Conservation (phyloP, 2,329 filamentous ascomycete species). For the Cladophialophora psammophila region DNA sequence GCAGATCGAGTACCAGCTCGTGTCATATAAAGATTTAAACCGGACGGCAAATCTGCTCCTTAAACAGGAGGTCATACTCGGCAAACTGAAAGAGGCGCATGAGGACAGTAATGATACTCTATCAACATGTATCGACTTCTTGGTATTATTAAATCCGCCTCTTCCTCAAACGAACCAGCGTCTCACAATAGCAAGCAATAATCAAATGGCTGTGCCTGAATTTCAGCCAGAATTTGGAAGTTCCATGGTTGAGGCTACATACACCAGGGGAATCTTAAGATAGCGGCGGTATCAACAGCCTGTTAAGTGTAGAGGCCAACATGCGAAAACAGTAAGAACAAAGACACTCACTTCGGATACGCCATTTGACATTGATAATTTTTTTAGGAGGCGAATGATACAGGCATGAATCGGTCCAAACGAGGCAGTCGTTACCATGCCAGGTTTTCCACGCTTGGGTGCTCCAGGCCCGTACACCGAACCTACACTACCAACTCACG, state of each 20-base stretch:
- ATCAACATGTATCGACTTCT: not conserved
- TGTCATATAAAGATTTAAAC: conserved; percentile 78
- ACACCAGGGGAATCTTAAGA: conserved; percentile 95
- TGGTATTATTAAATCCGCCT: not conserved
- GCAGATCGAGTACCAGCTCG: conserved; percentile 93
- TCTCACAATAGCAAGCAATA: too few relatives aligned
- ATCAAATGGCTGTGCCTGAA: conserved; percentile 59
- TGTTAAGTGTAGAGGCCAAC: conserved; percentile 89
- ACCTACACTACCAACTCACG: conserved; percentile 72
- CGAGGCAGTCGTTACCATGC: conserved; percentile 62
- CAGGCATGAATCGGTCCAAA: conserved; percentile 65
- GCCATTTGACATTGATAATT: not conserved
- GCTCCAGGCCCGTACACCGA: conserved; percentile 80
- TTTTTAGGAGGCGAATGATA: conserved; percentile 84
- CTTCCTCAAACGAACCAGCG: too few relatives aligned
- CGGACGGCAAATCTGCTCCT: conserved; percentile 82
- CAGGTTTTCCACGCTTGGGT: conserved; percentile 92
- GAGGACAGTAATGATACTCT: conserved; percentile 46
- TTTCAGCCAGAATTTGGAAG: conserved; percentile 97
- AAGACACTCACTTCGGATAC: conserved; percentile 60
- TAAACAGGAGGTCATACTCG: conserved; percentile 88
- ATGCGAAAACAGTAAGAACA: conserved; percentile 90
- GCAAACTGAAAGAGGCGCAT: conserved; percentile 72
- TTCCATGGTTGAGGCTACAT: conserved; percentile 94
- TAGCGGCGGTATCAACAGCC: conserved; percentile 76